These are phyloP conservation scores for Aristolochia californica DNA, from an alignment of 164 flowering plant genomes.

Conservation along the genomic window DNA sequence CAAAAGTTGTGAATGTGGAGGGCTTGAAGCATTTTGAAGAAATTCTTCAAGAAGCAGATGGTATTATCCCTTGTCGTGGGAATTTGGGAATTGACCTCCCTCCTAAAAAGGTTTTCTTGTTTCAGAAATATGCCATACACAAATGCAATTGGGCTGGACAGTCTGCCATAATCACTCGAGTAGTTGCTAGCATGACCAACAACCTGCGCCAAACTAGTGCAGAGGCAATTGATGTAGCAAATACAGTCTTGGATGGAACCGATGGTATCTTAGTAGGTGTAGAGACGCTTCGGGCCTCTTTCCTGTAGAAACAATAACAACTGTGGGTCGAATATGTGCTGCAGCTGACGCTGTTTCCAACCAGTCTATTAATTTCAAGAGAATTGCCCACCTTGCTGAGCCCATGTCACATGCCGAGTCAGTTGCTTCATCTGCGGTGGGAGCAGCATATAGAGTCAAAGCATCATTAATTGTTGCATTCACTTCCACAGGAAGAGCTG, in stretches of 20 bases:
- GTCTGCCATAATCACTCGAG: conserved; percentile 36
- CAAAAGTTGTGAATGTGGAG: conserved; percentile 47
- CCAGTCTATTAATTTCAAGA: conserved; percentile 31
- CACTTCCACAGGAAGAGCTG: conserved; percentile 45
- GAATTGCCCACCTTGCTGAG: conserved; percentile 24
- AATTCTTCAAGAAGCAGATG: conserved; percentile 47
- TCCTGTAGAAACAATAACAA: conserved; percentile 37
- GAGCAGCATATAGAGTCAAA: conserved; percentile 32
- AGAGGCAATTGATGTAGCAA: conserved; percentile 51
- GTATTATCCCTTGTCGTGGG: conserved; percentile 40
- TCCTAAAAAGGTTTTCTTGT: conserved; percentile 46
- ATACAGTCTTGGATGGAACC: conserved; percentile 47
- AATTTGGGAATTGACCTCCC: conserved; percentile 43
- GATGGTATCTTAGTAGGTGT: conserved; percentile 45
- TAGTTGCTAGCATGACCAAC: conserved; percentile 41
- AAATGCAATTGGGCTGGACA: conserved; percentile 43
- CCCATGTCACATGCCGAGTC: conserved; percentile 44
- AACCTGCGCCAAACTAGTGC: conserved; percentile 49
- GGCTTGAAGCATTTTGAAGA: conserved; percentile 41
- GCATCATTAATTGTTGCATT: conserved; percentile 44
- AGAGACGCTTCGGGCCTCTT: conserved; percentile 38
- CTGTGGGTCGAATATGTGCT: conserved; percentile 37
- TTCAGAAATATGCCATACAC: conserved; percentile 36
- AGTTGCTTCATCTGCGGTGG: conserved; percentile 53
- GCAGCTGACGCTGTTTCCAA: conserved; percentile 45